Evolutionary conservation across 345 rosid species (phyloP), one percentile per base, ranked within the genome.

Genomic region (Pistacia atlantica): DNA sequence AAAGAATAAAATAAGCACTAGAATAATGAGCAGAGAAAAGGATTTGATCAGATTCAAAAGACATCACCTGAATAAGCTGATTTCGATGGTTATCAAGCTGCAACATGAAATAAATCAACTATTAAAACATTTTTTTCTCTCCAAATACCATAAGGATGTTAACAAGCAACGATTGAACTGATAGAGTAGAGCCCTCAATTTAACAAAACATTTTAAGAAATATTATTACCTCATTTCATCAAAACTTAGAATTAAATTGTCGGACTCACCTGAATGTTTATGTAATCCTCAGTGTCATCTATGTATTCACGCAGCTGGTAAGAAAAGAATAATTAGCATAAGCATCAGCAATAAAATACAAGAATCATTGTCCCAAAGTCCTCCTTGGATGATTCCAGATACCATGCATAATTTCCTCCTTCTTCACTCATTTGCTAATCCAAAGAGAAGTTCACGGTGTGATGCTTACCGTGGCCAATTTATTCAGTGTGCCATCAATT

Each of bases 241-340:
- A 48, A 46, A 18, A 33, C 8, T 1, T 6, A 12, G 2, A 13
- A 12, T 6, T 1, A 18, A 11, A 52, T 25, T 35, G 45, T 10
- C 17, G 48, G 8, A 55, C 46, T 77, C 69, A 86, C 87, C 86
- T 86, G 93, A 80, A 91, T 91, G 82, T 89, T 91, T 65, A 91
- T 91, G 72, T 91, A 89, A 81, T 91, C 95, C 82, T 91, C 93
- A 8, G 95, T 91, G 75, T 89, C 95, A 69, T 91, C 95, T n/a
- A 91, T 89, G 77, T 91, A 89, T 67, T 91, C 95, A 5, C 95
- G 90, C 86, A 91, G 79, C 95, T 86, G 84, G 65, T 60, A 20
- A 66, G 69, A 65, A 31, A 77, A 79, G 60, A 58, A 65, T 9
- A 66, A 73, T 54, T 63, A 63, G 9, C 51, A 69, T 45, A n/a